Base-by-base conservation (phyloP, 73 alveolate species). In the Paramecium sexaurelia region DNA sequence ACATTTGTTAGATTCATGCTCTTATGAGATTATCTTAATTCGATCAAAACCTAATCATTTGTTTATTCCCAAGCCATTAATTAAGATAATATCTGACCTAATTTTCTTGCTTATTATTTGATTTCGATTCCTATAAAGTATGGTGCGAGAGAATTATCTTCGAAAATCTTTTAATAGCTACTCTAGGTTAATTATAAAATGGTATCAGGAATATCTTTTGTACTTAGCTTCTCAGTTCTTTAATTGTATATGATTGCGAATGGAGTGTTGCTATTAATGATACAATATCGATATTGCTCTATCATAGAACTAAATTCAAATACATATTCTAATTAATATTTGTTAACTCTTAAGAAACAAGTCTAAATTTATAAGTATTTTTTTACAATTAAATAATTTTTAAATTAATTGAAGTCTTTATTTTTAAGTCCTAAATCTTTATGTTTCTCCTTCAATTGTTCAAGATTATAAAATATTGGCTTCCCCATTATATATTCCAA, bases 401-500 rank as follows among this genome's bases (percentile, higher is more conserved):
- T 78, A 17, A 78, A 78, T 33, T 39, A 43, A 43, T 78, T 78
- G 45, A 78, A 78, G 24, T 73, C 87, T 27, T 17, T 20, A 73
- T 73, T 39, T 27, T 36, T 11, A 4, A 73, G 55, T 73, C 57
- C 32, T 20, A 73, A 36, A 36, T 20, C 33, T n/a, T 24, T 39
- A 78, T 78, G 90, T 78, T 78, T 78, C 13, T 26, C 55, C 22
- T 45, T 78, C 5, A 78, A 36, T 9, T 22, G 19, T 45, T 78
- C 90, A 5, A 78, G 27, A 41, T 78, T 78, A 43, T 78, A 78
- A 24, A 78, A 78, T 3, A 78, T 61, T 3, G 90, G 90, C 15
- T 78, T 78, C 24, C 90, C 90, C 40, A 78, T 17, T 10, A 45
- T 45, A 43, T 37, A 78, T 40, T 78, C 90, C 27, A 78, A 61